These are phyloP conservation scores for Candida orba DNA, from an alignment of 805 yeast species.

Conservation along the genomic window DNA sequence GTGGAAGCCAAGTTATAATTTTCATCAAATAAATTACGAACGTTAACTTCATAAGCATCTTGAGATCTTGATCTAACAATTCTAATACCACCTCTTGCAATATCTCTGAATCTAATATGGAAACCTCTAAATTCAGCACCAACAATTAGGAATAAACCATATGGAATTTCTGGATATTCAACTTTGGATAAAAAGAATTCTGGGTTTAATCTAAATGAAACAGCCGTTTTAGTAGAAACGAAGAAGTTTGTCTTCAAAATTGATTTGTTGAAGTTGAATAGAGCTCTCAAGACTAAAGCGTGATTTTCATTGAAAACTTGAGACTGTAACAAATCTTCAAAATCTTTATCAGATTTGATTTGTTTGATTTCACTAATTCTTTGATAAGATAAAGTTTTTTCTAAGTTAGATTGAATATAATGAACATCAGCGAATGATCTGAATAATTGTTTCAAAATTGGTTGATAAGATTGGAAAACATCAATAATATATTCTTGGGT, in stretches of 20 bases:
- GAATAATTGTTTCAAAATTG: conserved; percentile 73
- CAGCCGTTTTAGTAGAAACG: conserved; percentile 88
- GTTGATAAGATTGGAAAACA: conserved; percentile 62
- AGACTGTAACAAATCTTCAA: conserved; percentile 56
- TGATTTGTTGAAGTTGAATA: conserved; percentile 77
- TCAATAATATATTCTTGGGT: conserved; percentile 79
- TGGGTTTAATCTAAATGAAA: conserved; percentile 87
- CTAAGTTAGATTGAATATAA: conserved; percentile 63
- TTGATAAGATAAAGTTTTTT: conserved; percentile 79
- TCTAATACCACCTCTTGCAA: conserved; percentile 97
- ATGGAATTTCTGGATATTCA: conserved; percentile 91
- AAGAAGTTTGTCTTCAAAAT: conserved; percentile 91
- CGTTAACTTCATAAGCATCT: conserved; percentile 81
- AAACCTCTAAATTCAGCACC: conserved; percentile 97
- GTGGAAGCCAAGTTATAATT: conserved; percentile 93
- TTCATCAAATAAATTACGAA: conserved; percentile 88
- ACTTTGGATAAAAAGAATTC: conserved; percentile 62
- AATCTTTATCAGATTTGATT: conserved; percentile 67
- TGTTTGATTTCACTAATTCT: conserved; percentile 74
- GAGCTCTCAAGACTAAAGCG: conserved; percentile 70
- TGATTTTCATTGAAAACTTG: conserved; percentile 74
- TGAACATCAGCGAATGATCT: conserved; percentile 89
- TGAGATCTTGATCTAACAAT: conserved; percentile 80
- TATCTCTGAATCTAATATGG: conserved; percentile 94
- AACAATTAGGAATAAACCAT: conserved; percentile 90